Percentiles rank a stretch among this genome's conserved stretches.
These are phyloP conservation scores for Hagleromyces aurorensis DNA, from an alignment of 805 yeast genomes.

Conservation along the genomic window DNA sequence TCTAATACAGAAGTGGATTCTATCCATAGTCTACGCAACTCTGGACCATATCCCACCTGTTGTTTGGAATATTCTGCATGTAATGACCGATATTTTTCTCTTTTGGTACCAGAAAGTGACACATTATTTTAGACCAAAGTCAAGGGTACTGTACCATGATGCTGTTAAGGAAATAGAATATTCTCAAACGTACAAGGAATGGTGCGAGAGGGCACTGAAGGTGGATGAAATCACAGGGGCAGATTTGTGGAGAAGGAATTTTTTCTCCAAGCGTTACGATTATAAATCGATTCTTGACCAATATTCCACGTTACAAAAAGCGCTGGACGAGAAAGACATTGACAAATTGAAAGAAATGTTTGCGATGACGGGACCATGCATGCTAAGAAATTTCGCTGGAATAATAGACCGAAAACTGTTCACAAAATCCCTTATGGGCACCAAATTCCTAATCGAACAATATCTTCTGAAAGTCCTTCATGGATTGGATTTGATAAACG, in stretches of 20 bases:
- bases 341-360: constrained; percentile 54
- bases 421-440: constrained; percentile 78
- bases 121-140: constrained; percentile 25
- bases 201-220: constrained; percentile 48
- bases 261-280: constrained; percentile 74
- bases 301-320: constrained; percentile 50
- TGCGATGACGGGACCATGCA: constrained; percentile 56
- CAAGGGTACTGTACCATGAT: constrained; percentile 31
- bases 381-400: constrained; percentile 86
- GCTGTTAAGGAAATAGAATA: constrained; percentile 41
- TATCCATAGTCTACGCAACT: constrained; percentile 21
- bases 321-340: constrained; percentile 49
- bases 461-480: constrained; percentile 61
- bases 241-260: constrained; percentile 72
- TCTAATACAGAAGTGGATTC: constrained; percentile 19
- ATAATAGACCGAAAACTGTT: constrained; percentile 73
- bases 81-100: constrained; percentile 35
- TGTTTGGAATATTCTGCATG: constrained; percentile 35
- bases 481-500: constrained; percentile 54
- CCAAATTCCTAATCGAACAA: constrained; percentile 74
- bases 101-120: constrained; percentile 33
- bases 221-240: constrained; percentile 47
- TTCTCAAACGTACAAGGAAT: constrained; percentile 58
- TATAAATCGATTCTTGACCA: constrained; percentile 75
- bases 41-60: constrained; percentile 37